Evolutionary conservation across 805 yeast genomes (phyloP).

Genomic region (Priceomyces melissophilus): DNA sequence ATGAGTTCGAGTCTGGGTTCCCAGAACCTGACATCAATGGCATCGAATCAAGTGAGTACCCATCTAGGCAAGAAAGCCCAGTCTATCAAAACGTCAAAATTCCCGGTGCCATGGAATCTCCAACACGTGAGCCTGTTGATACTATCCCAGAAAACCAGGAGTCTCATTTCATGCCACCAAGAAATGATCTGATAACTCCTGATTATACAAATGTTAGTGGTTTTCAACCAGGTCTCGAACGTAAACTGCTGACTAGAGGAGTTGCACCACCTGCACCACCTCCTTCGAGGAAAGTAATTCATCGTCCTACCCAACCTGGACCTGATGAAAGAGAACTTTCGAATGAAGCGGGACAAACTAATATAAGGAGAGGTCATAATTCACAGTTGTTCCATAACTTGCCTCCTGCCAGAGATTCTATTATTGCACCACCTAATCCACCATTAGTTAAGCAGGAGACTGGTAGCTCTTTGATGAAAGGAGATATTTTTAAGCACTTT

Average conservation of each 20-base stretch:
- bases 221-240: background rate
- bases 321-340: conserved; percentile 12
- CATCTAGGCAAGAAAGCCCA: too few species aligned
- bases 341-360: conserved; percentile 25
- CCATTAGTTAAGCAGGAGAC: conserved; percentile 36
- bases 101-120: too few species aligned
- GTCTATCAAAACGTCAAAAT: too few species aligned
- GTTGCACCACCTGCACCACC: conserved; percentile 51
- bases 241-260: background rate
- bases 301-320: conserved; percentile 14
- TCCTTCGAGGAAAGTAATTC: conserved; percentile 50
- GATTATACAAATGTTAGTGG: too few species aligned
- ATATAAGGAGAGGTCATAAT: conserved; percentile 35
- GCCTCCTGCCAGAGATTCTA: conserved; percentile 36
- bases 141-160: too few species aligned
- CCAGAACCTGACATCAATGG: conserved; percentile 12
- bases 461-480: conserved; percentile 29
- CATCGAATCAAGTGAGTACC: background rate
- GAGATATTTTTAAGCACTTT: conserved; percentile 22
- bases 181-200: too few species aligned
- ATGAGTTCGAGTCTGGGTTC: conserved; percentile 9
- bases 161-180: too few species aligned
- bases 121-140: too few species aligned
- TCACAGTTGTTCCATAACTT: conserved; percentile 47
- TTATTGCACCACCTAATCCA: conserved; percentile 13